phyloP scores from a whole-genome alignment of 2,329 filamentous ascomycete genomes.

The Botrytis fabae region DNA sequence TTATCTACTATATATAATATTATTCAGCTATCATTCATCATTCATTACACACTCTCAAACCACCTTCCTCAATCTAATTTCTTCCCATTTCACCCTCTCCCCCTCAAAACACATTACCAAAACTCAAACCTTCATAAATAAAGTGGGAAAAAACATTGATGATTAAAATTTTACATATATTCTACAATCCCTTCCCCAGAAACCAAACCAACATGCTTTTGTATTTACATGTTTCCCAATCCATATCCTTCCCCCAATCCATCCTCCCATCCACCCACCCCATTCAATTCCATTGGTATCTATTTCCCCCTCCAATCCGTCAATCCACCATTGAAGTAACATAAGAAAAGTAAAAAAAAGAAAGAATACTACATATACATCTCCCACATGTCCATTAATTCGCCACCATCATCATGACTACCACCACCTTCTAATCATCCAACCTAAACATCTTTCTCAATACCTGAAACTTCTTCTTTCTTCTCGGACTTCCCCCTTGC shows the following conservation, averaged over 20 bases:
- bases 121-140: not conserved
- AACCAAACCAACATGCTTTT: not conserved
- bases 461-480: constrained; percentile 68
- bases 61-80: too few relatives aligned
- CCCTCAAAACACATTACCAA: not conserved
- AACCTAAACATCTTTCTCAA: constrained; percentile 66
- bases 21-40: too few relatives aligned
- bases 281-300: not conserved
- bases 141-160: not conserved
- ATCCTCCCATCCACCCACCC: not conserved
- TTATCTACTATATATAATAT: too few relatives aligned
- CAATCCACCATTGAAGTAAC: not conserved
- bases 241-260: not conserved
- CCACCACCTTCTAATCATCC: constrained; percentile 47
- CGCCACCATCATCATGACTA: not conserved
- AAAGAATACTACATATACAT: not conserved
- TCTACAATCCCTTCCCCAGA: not conserved
- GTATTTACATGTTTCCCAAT: not conserved
- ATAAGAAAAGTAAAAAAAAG: not conserved
- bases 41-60: too few relatives aligned
- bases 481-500: constrained; percentile 35
- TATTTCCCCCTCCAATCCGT: not conserved
- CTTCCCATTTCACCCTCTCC: not conserved
- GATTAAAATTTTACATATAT: not conserved
- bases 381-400: not conserved